Conservation (phyloP, 352 stramenopile species). For the Saprolegnia parasitica region DNA sequence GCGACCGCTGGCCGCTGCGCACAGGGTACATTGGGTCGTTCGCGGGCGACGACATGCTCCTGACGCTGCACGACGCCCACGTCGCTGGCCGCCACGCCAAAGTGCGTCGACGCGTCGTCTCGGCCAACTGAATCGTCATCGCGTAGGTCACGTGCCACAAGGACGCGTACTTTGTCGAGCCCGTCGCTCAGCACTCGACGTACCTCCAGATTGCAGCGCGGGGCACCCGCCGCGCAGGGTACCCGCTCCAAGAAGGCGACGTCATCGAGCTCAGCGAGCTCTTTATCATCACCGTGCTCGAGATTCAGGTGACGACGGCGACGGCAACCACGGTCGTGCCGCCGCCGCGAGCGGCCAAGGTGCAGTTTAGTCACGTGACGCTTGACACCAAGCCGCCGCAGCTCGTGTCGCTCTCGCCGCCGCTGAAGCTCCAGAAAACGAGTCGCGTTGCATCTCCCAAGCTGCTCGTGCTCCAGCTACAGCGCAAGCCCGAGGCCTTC, state of each 20-base stretch:
- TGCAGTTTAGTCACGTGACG: conserved; percentile 1
- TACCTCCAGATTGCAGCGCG: conserved; percentile 10
- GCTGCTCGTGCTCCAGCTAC: conserved; percentile 14
- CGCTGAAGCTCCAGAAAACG: conserved; percentile 1
- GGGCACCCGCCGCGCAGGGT: neutral
- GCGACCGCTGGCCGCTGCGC: neutral
- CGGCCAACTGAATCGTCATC: neutral
- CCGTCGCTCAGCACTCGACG: neutral
- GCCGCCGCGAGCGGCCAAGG: neutral
- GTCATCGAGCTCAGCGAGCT: conserved; percentile 13
- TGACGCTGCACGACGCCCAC: conserved; percentile 2
- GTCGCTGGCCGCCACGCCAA: conserved; percentile 11
- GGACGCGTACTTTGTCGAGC: conserved; percentile 15
- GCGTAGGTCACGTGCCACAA: conserved; percentile 6
- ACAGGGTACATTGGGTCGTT: neutral
- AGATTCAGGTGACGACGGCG: neutral
- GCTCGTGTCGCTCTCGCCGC: neutral
- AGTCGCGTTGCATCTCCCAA: neutral
- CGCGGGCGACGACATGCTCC: neutral
- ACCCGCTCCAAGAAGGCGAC: conserved; percentile 12
- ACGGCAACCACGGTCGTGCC: neutral
- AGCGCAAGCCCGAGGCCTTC: conserved; percentile 1
- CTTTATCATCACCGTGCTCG: conserved; percentile 16
- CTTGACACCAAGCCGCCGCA: neutral
- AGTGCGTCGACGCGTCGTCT: neutral